A percentile compares a stretch with the other conserved stretches of the same genome.
phyloP scores from a whole-genome alignment of 2,329 filamentous ascomycete species.

The Sporothrix globosa region DNA sequence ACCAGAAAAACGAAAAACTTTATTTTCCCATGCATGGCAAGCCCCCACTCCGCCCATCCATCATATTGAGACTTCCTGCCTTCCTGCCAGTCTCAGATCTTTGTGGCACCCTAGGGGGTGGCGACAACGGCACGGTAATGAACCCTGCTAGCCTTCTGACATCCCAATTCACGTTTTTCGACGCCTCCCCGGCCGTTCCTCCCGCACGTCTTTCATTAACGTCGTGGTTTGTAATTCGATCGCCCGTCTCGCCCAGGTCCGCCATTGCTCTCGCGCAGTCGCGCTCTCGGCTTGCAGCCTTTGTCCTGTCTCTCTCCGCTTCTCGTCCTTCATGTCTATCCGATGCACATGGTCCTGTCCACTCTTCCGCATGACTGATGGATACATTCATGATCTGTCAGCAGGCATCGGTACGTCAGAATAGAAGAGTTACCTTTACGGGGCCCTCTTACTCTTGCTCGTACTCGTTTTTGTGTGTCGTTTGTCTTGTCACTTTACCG shows the following conservation, averaged over 20 bases:
- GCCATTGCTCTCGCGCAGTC: slow-evolving; percentile 10
- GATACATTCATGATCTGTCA: neutral
- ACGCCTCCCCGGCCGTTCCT: neutral
- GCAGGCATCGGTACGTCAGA: neutral
- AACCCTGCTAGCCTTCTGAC: neutral
- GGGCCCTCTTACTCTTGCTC: neutral
- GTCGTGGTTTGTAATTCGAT: too few species aligned
- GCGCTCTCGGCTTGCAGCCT: neutral
- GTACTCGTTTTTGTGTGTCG: neutral
- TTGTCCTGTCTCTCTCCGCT: neutral
- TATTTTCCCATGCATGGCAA: slow-evolving; percentile 24
- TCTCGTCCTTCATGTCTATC: neutral
- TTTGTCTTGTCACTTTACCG: neutral
- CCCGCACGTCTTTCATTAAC: neutral
- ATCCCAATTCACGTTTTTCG: neutral
- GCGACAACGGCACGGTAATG: neutral
- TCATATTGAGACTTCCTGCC: too few species aligned
- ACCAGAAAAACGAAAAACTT: slow-evolving; percentile 11
- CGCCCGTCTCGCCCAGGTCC: neutral
- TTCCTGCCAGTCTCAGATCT: neutral
- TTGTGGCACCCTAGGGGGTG: slow-evolving; percentile 11
- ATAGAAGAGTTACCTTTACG: neutral
- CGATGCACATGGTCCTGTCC: neutral
- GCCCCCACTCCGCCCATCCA: neutral
- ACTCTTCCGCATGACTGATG: slow-evolving; percentile 2